Evolutionary conservation across 2,329 filamentous ascomycete genomes (phyloP).

Genomic region (Ophiostoma himal-ulmi): DNA sequence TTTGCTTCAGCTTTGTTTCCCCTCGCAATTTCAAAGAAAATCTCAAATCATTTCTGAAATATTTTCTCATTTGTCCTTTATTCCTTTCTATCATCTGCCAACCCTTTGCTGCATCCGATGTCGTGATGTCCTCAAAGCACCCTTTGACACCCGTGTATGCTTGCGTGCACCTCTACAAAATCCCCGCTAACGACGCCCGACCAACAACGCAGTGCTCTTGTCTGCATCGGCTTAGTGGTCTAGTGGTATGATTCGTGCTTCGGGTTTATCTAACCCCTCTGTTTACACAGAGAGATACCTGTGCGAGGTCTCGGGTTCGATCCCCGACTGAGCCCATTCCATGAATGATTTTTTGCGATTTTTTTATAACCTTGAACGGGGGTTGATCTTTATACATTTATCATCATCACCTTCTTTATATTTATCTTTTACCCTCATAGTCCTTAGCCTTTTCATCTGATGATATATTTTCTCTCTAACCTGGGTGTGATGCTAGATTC

Average conservation of each 20-base stretch:
- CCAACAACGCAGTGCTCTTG: not conserved
- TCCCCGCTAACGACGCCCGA: not conserved
- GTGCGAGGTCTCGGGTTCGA: slow-evolving; percentile 28
- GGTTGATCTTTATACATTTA: not conserved
- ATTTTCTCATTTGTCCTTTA: no score
- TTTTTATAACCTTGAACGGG: not conserved
- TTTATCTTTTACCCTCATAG: no score
- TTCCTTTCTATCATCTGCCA: no score
- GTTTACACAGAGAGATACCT: slow-evolving; percentile 20
- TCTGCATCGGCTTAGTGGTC: slow-evolving; percentile 25
- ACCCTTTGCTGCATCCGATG: no score
- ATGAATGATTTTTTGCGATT: slow-evolving; percentile 12
- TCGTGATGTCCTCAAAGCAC: no score
- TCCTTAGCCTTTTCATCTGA: no score
- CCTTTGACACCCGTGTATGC: no score
- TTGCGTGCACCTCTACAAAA: not conserved
- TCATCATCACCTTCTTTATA: not conserved
- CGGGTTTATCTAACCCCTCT: slow-evolving; percentile 24
- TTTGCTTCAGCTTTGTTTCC: no score
- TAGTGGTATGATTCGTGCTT: slow-evolving; percentile 29
- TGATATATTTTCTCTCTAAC: no score
- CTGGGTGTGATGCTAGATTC: no score
- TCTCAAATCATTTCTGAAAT: no score
- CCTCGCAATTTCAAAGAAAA: no score
- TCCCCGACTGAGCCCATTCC: slow-evolving; percentile 26